Evolutionary conservation across 1,284 basidiomycete genomes (phyloP).

Genomic region (Heterobasidion parviporum): DNA sequence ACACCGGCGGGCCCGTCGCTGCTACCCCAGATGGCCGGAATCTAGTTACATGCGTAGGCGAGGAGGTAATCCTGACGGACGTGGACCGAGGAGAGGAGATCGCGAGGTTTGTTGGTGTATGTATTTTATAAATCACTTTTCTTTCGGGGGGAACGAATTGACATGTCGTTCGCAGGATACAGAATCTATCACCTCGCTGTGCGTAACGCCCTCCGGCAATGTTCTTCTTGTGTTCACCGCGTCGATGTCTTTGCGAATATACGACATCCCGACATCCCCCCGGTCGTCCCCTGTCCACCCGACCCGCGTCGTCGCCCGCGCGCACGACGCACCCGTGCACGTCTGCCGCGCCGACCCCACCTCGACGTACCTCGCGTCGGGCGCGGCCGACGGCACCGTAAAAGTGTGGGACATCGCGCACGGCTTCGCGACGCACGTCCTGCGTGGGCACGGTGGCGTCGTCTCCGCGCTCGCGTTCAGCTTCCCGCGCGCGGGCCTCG

Average conservation of each 20-base stretch:
- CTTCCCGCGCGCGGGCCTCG: constrained; percentile 51
- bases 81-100: constrained; percentile 67
- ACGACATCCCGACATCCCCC: constrained; percentile 48
- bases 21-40: constrained; percentile 73
- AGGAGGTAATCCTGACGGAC: constrained; percentile 82
- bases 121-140: constrained; percentile 25
- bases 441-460: constrained; percentile 95
- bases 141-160: background rate
- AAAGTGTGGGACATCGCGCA: constrained; percentile 93
- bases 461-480: constrained; percentile 86
- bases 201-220: constrained; percentile 54
- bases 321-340: constrained; percentile 91
- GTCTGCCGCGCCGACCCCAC: constrained; percentile 83
- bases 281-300: constrained; percentile 48
- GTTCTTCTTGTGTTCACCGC: constrained; percentile 64
- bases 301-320: constrained; percentile 68
- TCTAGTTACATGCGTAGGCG: constrained; percentile 82
- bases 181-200: constrained; percentile 55
- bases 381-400: constrained; percentile 91
- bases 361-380: constrained; percentile 87
- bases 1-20: constrained; percentile 83
- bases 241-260: constrained; percentile 61
- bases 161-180: constrained; percentile 42
- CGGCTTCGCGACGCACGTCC: constrained; percentile 90
- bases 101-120: constrained; percentile 75